Base-by-base conservation (phyloP, 345 rosid species). In the Cardiospermum halicacabum region DNA sequence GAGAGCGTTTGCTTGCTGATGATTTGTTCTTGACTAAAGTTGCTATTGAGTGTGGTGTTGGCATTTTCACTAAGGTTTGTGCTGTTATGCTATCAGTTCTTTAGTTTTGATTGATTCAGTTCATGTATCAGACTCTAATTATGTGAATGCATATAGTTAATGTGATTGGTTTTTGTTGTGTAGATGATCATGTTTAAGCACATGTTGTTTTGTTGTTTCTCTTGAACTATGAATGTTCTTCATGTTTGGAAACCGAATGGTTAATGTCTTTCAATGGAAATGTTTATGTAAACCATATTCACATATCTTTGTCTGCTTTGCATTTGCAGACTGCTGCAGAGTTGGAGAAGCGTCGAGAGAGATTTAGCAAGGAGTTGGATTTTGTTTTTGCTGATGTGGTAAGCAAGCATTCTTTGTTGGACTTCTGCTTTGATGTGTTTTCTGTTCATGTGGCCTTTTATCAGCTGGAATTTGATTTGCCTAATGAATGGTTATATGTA, bases 371-470 rank as follows among this genome's bases (percentile, higher is more conserved):
- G 81, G 91, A 85, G 74, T 74, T 83, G 65, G 91, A 85, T 72
- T 80, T 85, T 79, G 91, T 85, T 63, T 75, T 65, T n/a, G 84
- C 86, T 5, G 88, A 77, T 70, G 88, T 85, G 86, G 91, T 83
- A 81, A 73, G 27, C 49, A 81, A 73, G 27, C 49, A 50, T n/a
- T 50, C 51, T 34, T 34, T 11, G 10, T 34, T 34, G 10, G 5
- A 34, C 6, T 34, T 62, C 11, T 49, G 16, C n/a, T 31, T 56
- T 13, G 51, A 32, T 11, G 22, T 28, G 2, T 45, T 3, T n/a
- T 11, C 12, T 1, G 30, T 28, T 26, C 28, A 22, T 43, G 16
- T 42, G 64, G 16, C 5, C 0, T 19, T 40, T 50, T 40, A 42
- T 40, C 25, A 13, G 26, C 21, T 16, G 21, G 22, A 27, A 40